Evolutionary conservation across 2,329 filamentous ascomycete genomes (phyloP).

Genomic region (Neocatenulostroma microsporum): DNA sequence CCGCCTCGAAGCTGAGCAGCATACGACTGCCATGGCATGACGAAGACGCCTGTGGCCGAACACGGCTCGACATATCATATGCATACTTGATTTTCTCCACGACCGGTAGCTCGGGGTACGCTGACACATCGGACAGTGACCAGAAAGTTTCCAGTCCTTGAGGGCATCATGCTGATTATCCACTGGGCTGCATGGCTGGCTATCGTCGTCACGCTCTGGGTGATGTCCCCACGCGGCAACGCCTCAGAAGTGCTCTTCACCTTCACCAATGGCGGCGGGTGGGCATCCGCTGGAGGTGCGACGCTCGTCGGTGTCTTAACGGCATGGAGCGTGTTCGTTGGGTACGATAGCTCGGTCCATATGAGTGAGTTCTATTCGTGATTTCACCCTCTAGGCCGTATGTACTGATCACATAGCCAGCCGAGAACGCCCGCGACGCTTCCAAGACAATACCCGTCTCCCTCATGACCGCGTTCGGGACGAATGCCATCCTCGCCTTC

Average conservation of each 20-base stretch:
- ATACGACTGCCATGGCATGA: too few relatives aligned
- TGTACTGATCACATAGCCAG: slow-evolving; percentile 6
- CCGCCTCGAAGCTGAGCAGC: too few relatives aligned
- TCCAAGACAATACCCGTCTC: slow-evolving; percentile 15
- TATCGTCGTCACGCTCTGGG: slow-evolving; percentile 41
- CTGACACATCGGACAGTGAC: too few relatives aligned
- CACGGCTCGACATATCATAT: too few relatives aligned
- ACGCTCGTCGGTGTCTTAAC: slow-evolving; percentile 15
- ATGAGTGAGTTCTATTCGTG: slow-evolving; percentile 18
- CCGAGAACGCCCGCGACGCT: slow-evolving; percentile 24
- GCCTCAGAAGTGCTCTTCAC: slow-evolving; percentile 24
- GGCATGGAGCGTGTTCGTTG: slow-evolving; percentile 21
- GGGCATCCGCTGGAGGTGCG: slow-evolving; percentile 37
- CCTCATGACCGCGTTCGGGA: slow-evolving; percentile 13
- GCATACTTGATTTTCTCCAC: too few relatives aligned
- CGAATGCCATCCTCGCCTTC: slow-evolving; percentile 16
- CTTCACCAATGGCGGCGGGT: slow-evolving; percentile 41
- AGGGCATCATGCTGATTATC: slow-evolving; percentile 41
- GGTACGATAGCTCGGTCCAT: slow-evolving; percentile 20
- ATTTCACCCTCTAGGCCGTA: neutral
- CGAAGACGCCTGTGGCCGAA: too few relatives aligned
- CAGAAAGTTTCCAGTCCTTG: slow-evolving; percentile 38
- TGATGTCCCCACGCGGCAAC: slow-evolving; percentile 11
- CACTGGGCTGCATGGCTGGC: slow-evolving; percentile 48
- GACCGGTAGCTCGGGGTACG: too few relatives aligned